Base-by-base conservation (phyloP, 371 early-diverging fungal genomes). In the Capniomyces stellatus region DNA sequence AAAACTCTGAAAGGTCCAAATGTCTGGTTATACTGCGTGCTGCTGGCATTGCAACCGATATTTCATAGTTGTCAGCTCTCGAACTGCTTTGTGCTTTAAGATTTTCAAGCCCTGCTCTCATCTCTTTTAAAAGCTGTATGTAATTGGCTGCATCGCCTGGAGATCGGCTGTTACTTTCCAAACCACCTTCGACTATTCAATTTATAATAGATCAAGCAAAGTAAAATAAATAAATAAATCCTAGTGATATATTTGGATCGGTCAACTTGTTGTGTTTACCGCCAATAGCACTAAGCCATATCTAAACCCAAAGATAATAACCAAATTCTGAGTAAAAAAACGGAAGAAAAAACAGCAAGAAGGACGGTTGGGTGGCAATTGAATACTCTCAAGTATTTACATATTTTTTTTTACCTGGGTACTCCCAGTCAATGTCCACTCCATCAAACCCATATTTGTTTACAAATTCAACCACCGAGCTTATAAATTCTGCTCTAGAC, bases 361-460 rank as follows among this genome's bases (percentile, higher is more conserved):
- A n/a, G n/a, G n/a, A n/a, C n/a, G n/a, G n/a, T n/a, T n/a, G n/a
- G n/a, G n/a, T n/a, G n/a, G n/a, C n/a, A n/a, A n/a, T n/a, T n/a
- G n/a, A n/a, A n/a, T n/a, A n/a, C n/a, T n/a, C n/a, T n/a, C n/a
- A n/a, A n/a, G n/a, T n/a, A n/a, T n/a, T n/a, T n/a, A n/a, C n/a
- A n/a, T n/a, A n/a, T n/a, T n/a, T n/a, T n/a, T n/a, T n/a, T 12
- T 27, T 27, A 48, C 49, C 49, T 1, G 91, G 90, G 46, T 86
- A 85, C 64, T 92, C 92, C 92, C 89, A 89, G 67, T 89, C 87
- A 49, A 86, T 75, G 54, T 77, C 78, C 51, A 72, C 51, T 29
- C 63, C 62, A 41, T 72, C 73, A 52, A 66, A 63, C 29, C 46
- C 52, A 55, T 70, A 61, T 30, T 39, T 51, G 19, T 41, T 56